Evolutionary conservation across 2,329 filamentous ascomycete species (phyloP).

Genomic region (Penicillium sp.): DNA sequence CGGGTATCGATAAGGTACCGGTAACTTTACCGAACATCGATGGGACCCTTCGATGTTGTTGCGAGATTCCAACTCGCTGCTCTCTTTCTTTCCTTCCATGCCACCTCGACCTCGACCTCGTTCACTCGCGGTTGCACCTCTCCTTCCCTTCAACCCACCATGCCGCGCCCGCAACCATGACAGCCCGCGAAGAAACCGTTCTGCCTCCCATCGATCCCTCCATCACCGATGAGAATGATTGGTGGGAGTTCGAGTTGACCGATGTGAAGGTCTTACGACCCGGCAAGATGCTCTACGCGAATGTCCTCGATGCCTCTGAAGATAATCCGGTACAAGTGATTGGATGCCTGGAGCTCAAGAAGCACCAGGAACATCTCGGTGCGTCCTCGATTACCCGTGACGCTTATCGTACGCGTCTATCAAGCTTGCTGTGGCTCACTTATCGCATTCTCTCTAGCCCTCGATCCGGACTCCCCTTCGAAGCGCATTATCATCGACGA

Average conservation of each 20-base stretch:
- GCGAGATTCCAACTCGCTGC: conserved; percentile 11
- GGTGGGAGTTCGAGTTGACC: conserved; percentile 58
- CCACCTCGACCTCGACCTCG: not conserved
- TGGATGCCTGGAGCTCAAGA: conserved; percentile 51
- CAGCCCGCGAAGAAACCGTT: conserved; percentile 47
- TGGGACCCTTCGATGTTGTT: conserved; percentile 7
- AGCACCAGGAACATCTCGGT: conserved; percentile 45
- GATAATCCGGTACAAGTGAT: conserved; percentile 56
- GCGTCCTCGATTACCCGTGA: conserved; percentile 16
- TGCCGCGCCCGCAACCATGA: conserved; percentile 42
- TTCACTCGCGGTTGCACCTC: not conserved
- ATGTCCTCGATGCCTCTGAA: conserved; percentile 55
- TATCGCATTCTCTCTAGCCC: conserved; percentile 26
- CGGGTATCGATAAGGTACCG: conserved; percentile 16
- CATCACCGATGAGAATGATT: conserved; percentile 53
- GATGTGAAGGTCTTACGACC: conserved; percentile 54
- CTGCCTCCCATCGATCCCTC: conserved; percentile 45
- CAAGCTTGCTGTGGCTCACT: conserved; percentile 7
- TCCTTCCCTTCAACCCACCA: conserved; percentile 23
- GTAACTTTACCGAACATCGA: conserved; percentile 20
- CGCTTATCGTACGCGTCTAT: conserved; percentile 14
- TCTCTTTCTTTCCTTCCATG: conserved; percentile 1
- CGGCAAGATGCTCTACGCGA: conserved; percentile 51
- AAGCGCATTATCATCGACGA: conserved; percentile 49
- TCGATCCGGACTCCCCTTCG: conserved; percentile 39